These are phyloP conservation scores for Cladosporium austrohemisphaericum DNA, from an alignment of 2,329 filamentous ascomycete genomes.

Conservation along the genomic window DNA sequence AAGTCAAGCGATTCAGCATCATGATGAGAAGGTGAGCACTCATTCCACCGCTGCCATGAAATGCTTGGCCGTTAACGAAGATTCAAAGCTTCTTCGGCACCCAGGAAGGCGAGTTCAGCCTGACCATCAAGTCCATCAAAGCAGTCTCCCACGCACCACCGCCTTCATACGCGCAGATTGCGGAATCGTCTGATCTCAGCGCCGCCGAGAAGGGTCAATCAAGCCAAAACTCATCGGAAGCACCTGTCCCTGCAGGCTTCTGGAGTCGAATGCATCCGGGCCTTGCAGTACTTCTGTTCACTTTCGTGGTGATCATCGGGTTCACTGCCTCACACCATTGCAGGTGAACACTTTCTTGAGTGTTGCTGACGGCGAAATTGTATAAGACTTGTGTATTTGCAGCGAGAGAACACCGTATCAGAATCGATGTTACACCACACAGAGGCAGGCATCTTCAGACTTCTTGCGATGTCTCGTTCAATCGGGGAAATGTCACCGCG, in stretches of 20 bases:
- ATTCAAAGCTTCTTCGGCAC: constrained; percentile 65
- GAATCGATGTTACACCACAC: too few species aligned
- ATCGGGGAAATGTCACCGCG: too few species aligned
- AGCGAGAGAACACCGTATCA: too few species aligned
- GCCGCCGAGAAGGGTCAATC: neutral
- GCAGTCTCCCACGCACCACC: constrained; percentile 35
- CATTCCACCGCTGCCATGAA: neutral
- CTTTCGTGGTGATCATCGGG: too few species aligned
- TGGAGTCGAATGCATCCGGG: neutral
- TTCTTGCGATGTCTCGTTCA: too few species aligned
- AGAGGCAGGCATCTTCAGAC: too few species aligned
- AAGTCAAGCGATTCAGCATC: constrained; percentile 65
- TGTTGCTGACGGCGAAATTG: too few species aligned
- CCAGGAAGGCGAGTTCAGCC: constrained; percentile 65
- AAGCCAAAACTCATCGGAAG: neutral
- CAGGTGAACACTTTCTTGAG: too few species aligned
- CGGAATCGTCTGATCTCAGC: neutral
- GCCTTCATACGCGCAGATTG: constrained; percentile 4
- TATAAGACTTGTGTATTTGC: too few species aligned
- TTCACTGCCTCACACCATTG: too few species aligned
- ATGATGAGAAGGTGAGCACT: constrained; percentile 82
- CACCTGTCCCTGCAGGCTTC: neutral
- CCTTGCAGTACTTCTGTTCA: neutral
- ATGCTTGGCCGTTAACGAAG: constrained; percentile 23
- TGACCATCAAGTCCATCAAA: constrained; percentile 55